Base-by-base conservation (phyloP, 2,329 filamentous ascomycete genomes). In the Colletotrichum kahawae region DNA sequence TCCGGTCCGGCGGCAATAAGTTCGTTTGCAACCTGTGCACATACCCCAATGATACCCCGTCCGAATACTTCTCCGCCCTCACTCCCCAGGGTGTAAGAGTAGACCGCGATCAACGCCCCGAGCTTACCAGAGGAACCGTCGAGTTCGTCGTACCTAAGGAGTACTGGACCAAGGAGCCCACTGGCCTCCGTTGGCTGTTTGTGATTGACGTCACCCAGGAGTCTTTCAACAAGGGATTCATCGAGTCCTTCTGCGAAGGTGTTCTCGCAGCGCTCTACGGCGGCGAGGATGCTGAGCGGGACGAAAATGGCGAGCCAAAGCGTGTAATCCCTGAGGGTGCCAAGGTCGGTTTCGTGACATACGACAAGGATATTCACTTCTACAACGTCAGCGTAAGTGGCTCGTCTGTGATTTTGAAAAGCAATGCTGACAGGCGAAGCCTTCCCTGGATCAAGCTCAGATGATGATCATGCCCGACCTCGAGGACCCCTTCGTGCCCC, bases 381-480 rank as follows among this genome's bases (percentile, higher is more conserved):
- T 99, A 98, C 88, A 98, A 98, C 81, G 92, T 98, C 79, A 95
- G 93, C 81, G 92, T 95, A 87, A 86, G 93, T 90, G 29, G 36
- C n/a, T 57, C 13, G 10, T 16, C 4, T 31, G n/a, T 51, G 12
- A 24, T 8, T 16, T 18, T 16, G 36, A 34, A 2, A 9, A 13
- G 34, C 31, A 21, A 27, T 21, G 24, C 71, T 70, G 18, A 75
- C 65, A 43, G 16, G 13, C 9, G 10, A 29, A 95, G 93, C 85
- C 95, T 48, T 90, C 90, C 54, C 88, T 98, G 56, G 93, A 97
- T 70, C 93, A 95, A 85, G 95, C 97, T 12, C 97, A 99, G 82
- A 98, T 99, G 95, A 92, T 99, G 88, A 96, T 99, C 66, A 98
- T 99, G 95, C 95, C 97, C 5, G 97, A 99, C 82, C 90, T 99